Conservation (phyloP, 2,329 filamentous ascomycete genomes). For the Allantophomopsis cytisporea region DNA sequence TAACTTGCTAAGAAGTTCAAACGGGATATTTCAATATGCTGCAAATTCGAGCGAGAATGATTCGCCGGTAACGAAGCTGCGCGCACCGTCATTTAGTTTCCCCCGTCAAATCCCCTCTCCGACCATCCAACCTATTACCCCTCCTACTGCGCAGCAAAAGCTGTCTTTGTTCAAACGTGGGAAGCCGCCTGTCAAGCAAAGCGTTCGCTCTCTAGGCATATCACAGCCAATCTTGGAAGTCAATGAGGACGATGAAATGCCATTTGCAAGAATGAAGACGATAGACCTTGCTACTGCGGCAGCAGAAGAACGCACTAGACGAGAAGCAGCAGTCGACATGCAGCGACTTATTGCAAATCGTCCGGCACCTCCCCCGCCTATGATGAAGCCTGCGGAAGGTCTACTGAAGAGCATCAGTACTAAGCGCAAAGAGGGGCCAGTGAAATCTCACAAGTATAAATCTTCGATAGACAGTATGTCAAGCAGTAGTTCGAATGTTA, state of each 20-base stretch:
- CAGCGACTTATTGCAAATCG: constrained; percentile 10
- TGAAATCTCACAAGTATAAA: not conserved
- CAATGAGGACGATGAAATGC: constrained; percentile 4
- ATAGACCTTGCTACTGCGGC: constrained; percentile 17
- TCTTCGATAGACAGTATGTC: constrained; percentile 3
- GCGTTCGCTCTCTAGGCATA: constrained; percentile 14
- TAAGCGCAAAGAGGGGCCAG: constrained; percentile 9
- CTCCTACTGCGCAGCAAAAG: too few species aligned
- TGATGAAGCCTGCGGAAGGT: constrained; percentile 7
- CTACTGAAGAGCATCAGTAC: constrained; percentile 9
- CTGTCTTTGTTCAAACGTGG: constrained; percentile 8
- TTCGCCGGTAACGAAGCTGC: too few species aligned
- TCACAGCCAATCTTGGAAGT: constrained; percentile 13
- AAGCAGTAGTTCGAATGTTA: constrained; percentile 1
- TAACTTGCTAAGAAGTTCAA: not conserved
- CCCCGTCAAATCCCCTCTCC: too few species aligned
- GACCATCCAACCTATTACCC: too few species aligned
- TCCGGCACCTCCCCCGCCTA: constrained; percentile 10
- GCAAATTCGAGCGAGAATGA: too few species aligned
- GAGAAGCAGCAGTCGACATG: constrained; percentile 11
- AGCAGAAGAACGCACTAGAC: constrained; percentile 15
- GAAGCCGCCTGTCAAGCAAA: constrained; percentile 9
- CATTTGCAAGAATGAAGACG: constrained; percentile 16
- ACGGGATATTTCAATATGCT: not conserved
- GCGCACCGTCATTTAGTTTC: too few species aligned